Conservation (phyloP, 805 yeast species). For the Candida jianshihensis region DNA sequence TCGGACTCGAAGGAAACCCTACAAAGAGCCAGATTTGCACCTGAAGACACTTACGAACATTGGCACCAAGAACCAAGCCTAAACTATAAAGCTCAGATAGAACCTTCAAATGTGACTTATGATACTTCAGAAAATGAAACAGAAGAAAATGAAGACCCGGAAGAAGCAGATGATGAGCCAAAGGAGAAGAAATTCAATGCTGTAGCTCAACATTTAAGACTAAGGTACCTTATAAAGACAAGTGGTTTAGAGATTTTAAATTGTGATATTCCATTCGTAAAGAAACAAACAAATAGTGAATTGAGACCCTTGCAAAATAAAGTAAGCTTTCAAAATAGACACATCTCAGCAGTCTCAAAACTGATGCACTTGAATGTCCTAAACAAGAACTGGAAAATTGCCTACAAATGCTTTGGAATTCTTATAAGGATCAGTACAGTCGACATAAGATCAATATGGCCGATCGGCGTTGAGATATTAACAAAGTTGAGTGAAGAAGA, state of each 20-base stretch:
- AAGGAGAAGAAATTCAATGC: too few species aligned
- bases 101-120: too few species aligned
- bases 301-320: neutral
- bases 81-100: neutral
- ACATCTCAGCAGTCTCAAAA: slow-evolving; percentile 4
- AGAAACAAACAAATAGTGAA: neutral
- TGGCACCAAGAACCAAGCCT: neutral
- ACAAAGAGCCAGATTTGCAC: neutral
- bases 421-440: slow-evolving; percentile 41
- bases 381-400: slow-evolving; percentile 45
- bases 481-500: slow-evolving; percentile 13
- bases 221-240: too few species aligned
- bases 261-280: slow-evolving; percentile 7
- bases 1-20: neutral
- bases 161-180: neutral
- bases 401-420: slow-evolving; percentile 45
- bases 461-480: slow-evolving; percentile 53
- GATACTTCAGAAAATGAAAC: neutral
- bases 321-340: slow-evolving; percentile 7
- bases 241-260: neutral
- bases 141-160: neutral
- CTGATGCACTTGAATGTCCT: slow-evolving; percentile 41
- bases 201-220: too few species aligned
- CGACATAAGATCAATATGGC: slow-evolving; percentile 57
- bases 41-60: neutral